These are phyloP conservation scores for Candida glucosophila DNA, from an alignment of 1,139 yeast genomes.

Conservation along the genomic window DNA sequence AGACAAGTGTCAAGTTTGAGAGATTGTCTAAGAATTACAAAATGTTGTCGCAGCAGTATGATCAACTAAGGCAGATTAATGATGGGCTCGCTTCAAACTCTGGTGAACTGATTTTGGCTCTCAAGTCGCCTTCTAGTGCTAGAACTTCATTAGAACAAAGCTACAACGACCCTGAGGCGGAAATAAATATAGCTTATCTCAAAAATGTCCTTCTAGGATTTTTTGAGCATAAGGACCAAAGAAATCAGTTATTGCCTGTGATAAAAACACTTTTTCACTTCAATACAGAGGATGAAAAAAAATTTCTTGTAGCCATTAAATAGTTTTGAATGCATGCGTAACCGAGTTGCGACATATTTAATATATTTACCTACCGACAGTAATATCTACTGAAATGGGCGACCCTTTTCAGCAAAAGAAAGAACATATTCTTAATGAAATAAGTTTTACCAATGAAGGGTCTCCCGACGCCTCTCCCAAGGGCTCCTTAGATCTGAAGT, in stretches of 20 bases:
- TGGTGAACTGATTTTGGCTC: too few relatives aligned
- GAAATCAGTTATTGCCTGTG: conserved; percentile 78
- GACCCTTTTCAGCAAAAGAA: conserved; percentile 69
- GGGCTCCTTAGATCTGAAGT: conserved; percentile 66
- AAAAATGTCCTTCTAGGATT: conserved; percentile 85
- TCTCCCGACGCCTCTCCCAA: conserved; percentile 73
- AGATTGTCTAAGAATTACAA: conserved; percentile 62
- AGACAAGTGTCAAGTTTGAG: conserved; percentile 55
- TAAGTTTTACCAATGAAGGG: conserved; percentile 31
- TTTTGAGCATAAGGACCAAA: conserved; percentile 85
- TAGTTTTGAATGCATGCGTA: not conserved
- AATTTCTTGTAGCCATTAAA: conserved; percentile 34
- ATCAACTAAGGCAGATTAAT: not conserved
- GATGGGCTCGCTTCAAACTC: conserved; percentile 2
- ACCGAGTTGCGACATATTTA: too few relatives aligned
- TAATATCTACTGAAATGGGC: conserved; percentile 15
- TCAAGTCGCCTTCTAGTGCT: conserved; percentile 4
- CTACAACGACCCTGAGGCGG: too few relatives aligned
- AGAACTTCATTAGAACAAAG: conserved; percentile 1
- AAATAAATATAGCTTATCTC: conserved; percentile 57
- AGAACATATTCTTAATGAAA: conserved; percentile 45
- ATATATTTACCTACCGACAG: not conserved
- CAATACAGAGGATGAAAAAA: conserved; percentile 60
- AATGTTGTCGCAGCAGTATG: conserved; percentile 46
- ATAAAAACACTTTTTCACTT: conserved; percentile 66